Conservation (phyloP, 352 stramenopile species). For the Phytopythium litorale region DNA sequence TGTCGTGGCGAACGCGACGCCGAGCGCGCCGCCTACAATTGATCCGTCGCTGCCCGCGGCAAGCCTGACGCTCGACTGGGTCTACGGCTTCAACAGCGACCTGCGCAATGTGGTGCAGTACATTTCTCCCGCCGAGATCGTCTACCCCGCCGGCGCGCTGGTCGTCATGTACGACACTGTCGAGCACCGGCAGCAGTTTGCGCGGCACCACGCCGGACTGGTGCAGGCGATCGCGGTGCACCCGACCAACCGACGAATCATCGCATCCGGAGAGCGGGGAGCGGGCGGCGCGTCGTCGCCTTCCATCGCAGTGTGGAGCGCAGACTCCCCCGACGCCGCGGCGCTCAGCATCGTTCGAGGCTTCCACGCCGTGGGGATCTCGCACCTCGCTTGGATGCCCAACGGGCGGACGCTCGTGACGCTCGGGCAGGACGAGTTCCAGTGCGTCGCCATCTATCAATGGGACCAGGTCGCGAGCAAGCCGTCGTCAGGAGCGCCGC, state of each 20-base stretch:
- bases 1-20: conserved; percentile 52
- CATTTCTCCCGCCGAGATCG: conserved; percentile 52
- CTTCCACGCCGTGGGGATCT: conserved; percentile 63
- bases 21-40: conserved; percentile 49
- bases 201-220: conserved; percentile 52
- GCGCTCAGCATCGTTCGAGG: conserved; percentile 60
- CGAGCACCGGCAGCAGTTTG: conserved; percentile 69
- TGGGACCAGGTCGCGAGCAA: conserved; percentile 26
- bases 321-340: conserved; percentile 22
- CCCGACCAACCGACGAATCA: conserved; percentile 35
- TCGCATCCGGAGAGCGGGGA: conserved; percentile 62
- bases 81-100: conserved; percentile 80
- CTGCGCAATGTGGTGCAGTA: conserved; percentile 56
- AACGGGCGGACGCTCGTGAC: conserved; percentile 63
- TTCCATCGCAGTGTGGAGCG: conserved; percentile 71
- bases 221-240: conserved; percentile 61
- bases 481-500: conserved; percentile 3
- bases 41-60: conserved; percentile 46
- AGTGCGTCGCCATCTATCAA: conserved; percentile 77
- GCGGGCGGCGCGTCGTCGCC: conserved; percentile 17
- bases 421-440: conserved; percentile 60
- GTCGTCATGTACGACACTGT: conserved; percentile 68
- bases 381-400: conserved; percentile 69
- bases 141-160: conserved; percentile 59
- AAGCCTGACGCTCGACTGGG: conserved; percentile 70